Base-by-base conservation (phyloP, 2,329 filamentous ascomycete species). In the Metarhizium guizhouense region DNA sequence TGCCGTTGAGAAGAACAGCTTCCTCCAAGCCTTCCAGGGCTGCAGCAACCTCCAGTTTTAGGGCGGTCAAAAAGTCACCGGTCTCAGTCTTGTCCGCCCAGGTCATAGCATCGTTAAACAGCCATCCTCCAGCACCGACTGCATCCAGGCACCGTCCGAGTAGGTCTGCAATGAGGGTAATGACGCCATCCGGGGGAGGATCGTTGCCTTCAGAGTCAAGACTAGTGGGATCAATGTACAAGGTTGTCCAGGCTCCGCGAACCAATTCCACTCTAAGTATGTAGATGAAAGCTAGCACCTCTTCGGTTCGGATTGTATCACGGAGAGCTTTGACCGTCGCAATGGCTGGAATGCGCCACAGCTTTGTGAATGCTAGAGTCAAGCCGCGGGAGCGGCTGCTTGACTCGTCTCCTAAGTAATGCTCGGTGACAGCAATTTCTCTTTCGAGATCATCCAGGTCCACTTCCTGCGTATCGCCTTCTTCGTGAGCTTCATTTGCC, bases 81-180 rank as follows among this genome's bases (percentile, higher is more conserved):
- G 80, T 76, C 47, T 83, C 79, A 11, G 76, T 71, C 40, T 76
- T 73, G 57, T 80, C 75, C 32, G 76, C 75, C 48, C 73, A 72
- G 6, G 78, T 68, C 64, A 81, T 70, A 49, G 77, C 73, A 60
- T 82, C 82, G 60, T 85, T 84, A 36, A 83, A 73, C 55, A 92
- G 76, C 87, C 88, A 92, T 20, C 88, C 88, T 54, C 83, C 83
- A 10, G 85, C 79, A 2, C 87, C 88, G 16, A 93, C 80, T 0
- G 88, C 84, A 68, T 93, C 88, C 47, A 93, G 77, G 58, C 87
- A 88, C 63, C 84, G 83, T 59, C 84, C 84, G 34, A 92, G 77
- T 4, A 93, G 75, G 60, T 86, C 83, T 16, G 86, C 82, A 59
- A 93, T 86, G 45, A 89, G 80, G 16, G 82, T 77, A 60, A 92